Conservation (phyloP, 108 stramenopile species). For the Nitzschia sp. region DNA sequence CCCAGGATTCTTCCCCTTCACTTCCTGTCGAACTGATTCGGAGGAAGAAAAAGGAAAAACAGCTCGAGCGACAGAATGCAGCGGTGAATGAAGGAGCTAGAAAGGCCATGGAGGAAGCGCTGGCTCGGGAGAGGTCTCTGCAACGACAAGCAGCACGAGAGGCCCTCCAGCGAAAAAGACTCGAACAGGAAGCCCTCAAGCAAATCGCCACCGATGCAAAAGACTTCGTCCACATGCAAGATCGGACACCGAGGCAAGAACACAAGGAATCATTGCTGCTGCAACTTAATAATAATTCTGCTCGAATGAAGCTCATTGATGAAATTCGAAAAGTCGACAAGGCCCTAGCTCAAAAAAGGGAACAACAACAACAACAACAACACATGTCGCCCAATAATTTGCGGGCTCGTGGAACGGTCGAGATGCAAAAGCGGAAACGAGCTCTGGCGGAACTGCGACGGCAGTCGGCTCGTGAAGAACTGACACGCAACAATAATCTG, state of each 20-base stretch:
- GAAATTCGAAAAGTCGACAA: neutral
- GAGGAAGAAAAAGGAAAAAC: neutral
- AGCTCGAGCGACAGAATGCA: slow-evolving; percentile 4
- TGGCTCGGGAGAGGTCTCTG: neutral
- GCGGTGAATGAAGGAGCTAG: slow-evolving; percentile 13
- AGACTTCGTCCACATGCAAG: neutral
- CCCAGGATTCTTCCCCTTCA: neutral
- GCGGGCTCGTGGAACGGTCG: neutral
- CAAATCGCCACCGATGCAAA: neutral
- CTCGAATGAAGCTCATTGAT: slow-evolving; percentile 1
- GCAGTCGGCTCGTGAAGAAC: slow-evolving; percentile 12
- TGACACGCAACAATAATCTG: slow-evolving; percentile 1
- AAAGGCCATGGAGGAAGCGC: slow-evolving; percentile 12
- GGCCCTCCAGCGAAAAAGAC: neutral
- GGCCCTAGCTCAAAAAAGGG: neutral
- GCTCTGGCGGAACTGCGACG: slow-evolving; percentile 23
- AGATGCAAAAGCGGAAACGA: slow-evolving; percentile 8
- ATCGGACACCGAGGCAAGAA: neutral
- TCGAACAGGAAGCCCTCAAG: neutral
- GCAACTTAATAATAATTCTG: neutral
- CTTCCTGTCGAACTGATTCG: neutral
- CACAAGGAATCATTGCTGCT: neutral
- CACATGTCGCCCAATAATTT: neutral
- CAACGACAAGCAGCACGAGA: slow-evolving; percentile 6
- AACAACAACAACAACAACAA: too few relatives aligned